phyloP scores from a whole-genome alignment of 169 alveolate species.

The Babesia divergens region DNA sequence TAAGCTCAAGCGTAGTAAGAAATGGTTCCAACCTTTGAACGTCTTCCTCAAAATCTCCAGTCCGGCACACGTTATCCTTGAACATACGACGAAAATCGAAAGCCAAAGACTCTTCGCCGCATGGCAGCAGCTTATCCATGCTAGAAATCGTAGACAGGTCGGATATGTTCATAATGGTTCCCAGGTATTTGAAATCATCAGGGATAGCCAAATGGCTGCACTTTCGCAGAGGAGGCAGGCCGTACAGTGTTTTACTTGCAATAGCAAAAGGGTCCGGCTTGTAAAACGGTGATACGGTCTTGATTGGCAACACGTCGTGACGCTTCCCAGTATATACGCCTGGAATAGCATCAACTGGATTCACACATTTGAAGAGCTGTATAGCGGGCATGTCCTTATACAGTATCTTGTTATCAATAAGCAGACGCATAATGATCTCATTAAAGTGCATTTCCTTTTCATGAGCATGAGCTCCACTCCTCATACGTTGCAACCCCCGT shows the following conservation, averaged over 20 bases:
- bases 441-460: conserved; percentile 75
- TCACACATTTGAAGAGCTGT: conserved; percentile 39
- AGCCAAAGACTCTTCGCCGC: not conserved
- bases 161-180: conserved; percentile 30
- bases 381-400: conserved; percentile 72
- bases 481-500: conserved; percentile 62
- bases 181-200: conserved; percentile 47
- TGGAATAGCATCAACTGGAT: conserved; percentile 32
- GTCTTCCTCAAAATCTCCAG: conserved; percentile 2
- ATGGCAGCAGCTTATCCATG: conserved; percentile 4
- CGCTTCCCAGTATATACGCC: conserved; percentile 29
- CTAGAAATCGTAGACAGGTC: conserved; percentile 1
- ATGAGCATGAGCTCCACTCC: conserved; percentile 66
- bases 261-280: conserved; percentile 50
- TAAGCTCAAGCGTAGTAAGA: conserved; percentile 31
- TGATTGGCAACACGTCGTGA: conserved; percentile 23
- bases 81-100: conserved; percentile 15
- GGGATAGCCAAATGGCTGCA: conserved; percentile 47
- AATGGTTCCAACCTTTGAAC: conserved; percentile 35
- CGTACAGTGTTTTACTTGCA: conserved; percentile 24
- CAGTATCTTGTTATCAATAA: conserved; percentile 60
- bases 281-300: conserved; percentile 10
- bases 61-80: not conserved
- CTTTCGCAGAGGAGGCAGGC: conserved; percentile 55
- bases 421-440: conserved; percentile 69